Evolutionary conservation across 2,329 filamentous ascomycete genomes (phyloP).

Genomic region (Nannizziopsis barbatae): DNA sequence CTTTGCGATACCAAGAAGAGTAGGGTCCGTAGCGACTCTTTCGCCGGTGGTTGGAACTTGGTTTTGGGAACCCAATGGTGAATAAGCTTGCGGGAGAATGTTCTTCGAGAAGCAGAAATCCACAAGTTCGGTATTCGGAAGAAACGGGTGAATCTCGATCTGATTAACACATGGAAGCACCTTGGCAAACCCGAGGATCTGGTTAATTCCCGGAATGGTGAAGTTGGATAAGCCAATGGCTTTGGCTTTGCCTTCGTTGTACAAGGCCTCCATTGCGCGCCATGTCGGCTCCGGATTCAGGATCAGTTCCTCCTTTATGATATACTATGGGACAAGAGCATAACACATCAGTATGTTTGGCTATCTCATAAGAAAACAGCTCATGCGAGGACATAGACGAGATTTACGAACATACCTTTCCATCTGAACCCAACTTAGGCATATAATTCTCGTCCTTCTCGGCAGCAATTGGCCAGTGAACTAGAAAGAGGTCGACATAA

Average conservation of each 20-base stretch:
- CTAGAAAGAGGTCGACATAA: conserved; percentile 59
- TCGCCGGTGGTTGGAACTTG: conserved; percentile 58
- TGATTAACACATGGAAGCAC: conserved; percentile 37
- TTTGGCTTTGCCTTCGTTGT: conserved; percentile 49
- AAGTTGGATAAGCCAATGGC: conserved; percentile 75
- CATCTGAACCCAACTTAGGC: conserved; percentile 42
- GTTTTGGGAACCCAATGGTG: conserved; percentile 51
- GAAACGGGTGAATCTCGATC: conserved; percentile 38
- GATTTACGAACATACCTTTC: conserved; percentile 32
- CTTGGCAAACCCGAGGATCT: conserved; percentile 35
- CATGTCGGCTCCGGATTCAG: conserved; percentile 52
- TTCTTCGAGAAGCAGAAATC: conserved; percentile 33
- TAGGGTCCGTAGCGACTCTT: conserved; percentile 50
- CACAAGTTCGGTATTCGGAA: conserved; percentile 37
- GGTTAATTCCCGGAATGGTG: conserved; percentile 40
- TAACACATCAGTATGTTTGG: no score
- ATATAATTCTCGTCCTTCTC: conserved; percentile 40
- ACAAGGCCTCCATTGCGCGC: conserved; percentile 56
- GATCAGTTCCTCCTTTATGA: conserved; percentile 54
- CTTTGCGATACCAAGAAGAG: conserved; percentile 47
- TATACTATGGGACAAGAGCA: conserved; percentile 30
- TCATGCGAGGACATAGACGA: not conserved
- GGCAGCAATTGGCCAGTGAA: conserved; percentile 43
- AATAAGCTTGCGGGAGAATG: conserved; percentile 36
- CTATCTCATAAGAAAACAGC: not conserved